Evolutionary conservation across 148 eudicot genomes (phyloP).

Genomic region (Pouteria glomerata): DNA sequence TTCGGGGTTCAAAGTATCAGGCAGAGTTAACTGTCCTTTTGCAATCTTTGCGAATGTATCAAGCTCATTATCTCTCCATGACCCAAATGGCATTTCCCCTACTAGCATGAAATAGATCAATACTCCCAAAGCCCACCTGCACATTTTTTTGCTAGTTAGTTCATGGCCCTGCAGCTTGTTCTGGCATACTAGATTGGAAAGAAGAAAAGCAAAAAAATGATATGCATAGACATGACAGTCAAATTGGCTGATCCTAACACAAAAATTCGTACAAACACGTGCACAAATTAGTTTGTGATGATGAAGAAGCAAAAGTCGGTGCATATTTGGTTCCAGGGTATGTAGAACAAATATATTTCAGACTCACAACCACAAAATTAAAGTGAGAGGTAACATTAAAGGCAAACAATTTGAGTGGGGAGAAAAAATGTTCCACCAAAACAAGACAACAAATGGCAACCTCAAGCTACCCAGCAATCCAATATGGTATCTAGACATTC

Average conservation of each 20-base stretch:
- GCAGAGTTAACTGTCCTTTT: slow-evolving; percentile 80
- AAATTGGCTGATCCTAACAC: not conserved
- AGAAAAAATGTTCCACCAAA: not conserved
- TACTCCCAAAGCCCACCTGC: slow-evolving; percentile 98
- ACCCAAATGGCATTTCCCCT: slow-evolving; percentile 98
- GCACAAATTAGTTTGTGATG: not conserved
- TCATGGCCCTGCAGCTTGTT: slow-evolving; percentile 3
- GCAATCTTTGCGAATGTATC: slow-evolving; percentile 83
- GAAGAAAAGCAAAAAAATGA: not conserved
- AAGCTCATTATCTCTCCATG: slow-evolving; percentile 90
- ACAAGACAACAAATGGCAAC: not conserved
- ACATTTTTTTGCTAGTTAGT: slow-evolving; percentile 13
- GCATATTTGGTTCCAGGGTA: too few species aligned
- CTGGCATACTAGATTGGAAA: not conserved
- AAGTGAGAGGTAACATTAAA: not conserved
- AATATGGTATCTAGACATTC: not conserved
- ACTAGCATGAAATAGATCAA: slow-evolving; percentile 84
- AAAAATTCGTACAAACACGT: too few species aligned
- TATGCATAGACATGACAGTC: not conserved
- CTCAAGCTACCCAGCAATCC: not conserved
- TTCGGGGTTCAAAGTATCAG: slow-evolving; percentile 52
- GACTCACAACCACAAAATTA: too few species aligned
- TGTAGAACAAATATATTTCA: too few species aligned
- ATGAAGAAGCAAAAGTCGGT: not conserved
- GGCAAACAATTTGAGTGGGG: not conserved